Base-by-base conservation (phyloP, 75 land plant genomes). In the Selaginella tamariscina region DNA sequence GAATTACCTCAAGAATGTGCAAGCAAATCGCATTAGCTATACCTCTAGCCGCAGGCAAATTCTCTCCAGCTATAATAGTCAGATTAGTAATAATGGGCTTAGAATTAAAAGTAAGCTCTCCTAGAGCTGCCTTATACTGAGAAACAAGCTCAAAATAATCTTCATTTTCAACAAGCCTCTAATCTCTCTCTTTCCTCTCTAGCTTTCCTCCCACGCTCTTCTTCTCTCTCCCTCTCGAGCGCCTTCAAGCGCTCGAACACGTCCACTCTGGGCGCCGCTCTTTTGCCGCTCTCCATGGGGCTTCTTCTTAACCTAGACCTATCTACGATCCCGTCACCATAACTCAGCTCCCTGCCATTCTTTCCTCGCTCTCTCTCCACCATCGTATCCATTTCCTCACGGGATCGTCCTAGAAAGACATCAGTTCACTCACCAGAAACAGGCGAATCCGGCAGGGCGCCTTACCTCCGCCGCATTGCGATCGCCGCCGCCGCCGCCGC, bases 171-270 rank as follows among this genome's bases (percentile, higher is more conserved):
- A 44, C 56, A 1, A 49, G 2, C 2, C 65, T 62, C 44, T 11
- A 27, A 65, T 68, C 8, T 72, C 68, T 72, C 26, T 54, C 67
- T 56, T n/a, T 32, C 68, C 32, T 65, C 68, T 55, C 8, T 0
- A 2, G 73, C 21, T 55, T 31, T 1, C 18, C 73, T 83, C 29
- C 75, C 84, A 0, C 69, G 18, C 1, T 54, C 62, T 32, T 68
- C 32, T 30, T 79, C 81, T 71, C 82, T 67, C 67, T 87, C 84
- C 76, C 65, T 77, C 30, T 78, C 28, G 70, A 82, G 67, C 15
- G 71, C 74, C 33, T 75, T 21, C 18, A 59, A n/a, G 23, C 62
- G 23, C 26, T 59, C 62, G 26, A 59, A 59, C 26, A 59, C 62
- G 21, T 59, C 23, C 9, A 59, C 62, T 5, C 62, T 8, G 15